phyloP scores from a whole-genome alignment of 2,329 filamentous ascomycete genomes.

The Thielaviopsis musarum region DNA sequence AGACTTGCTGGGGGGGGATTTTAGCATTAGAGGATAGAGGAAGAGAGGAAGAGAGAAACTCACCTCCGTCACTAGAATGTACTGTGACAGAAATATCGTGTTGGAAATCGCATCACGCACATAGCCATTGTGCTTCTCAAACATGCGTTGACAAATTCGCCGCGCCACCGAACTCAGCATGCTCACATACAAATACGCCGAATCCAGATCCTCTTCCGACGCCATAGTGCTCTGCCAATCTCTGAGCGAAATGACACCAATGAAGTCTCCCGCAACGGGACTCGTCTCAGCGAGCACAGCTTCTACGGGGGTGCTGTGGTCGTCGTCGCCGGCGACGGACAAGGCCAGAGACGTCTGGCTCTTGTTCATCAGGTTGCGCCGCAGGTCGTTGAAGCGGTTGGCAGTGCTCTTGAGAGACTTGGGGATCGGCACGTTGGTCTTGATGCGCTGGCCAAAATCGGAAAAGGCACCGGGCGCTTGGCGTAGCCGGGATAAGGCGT shows the following conservation, averaged over 20 bases:
- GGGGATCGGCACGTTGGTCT: too few species aligned
- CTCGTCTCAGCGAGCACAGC: not conserved
- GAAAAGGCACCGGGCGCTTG: not conserved
- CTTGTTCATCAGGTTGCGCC: too few species aligned
- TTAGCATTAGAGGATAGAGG: too few species aligned
- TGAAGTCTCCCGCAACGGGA: not conserved
- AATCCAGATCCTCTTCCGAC: not conserved
- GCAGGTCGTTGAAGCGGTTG: not conserved
- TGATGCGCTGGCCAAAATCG: not conserved
- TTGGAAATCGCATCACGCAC: not conserved
- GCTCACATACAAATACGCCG: not conserved
- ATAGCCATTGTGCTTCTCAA: not conserved
- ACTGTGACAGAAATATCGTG: not conserved
- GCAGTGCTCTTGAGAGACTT: too few species aligned
- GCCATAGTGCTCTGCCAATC: not conserved
- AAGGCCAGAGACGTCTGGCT: too few species aligned
- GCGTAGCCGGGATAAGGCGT: not conserved
- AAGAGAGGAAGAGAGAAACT: not conserved
- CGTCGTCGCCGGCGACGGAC: not conserved
- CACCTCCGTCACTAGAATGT: not conserved
- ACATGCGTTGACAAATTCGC: not conserved
- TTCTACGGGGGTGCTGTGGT: not conserved
- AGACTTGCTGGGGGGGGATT: not conserved
- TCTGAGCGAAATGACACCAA: not conserved
- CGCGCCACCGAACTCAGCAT: not conserved